Evolutionary conservation across 106 monocot genomes (phyloP).

Genomic region (Platanthera guangdongensis): DNA sequence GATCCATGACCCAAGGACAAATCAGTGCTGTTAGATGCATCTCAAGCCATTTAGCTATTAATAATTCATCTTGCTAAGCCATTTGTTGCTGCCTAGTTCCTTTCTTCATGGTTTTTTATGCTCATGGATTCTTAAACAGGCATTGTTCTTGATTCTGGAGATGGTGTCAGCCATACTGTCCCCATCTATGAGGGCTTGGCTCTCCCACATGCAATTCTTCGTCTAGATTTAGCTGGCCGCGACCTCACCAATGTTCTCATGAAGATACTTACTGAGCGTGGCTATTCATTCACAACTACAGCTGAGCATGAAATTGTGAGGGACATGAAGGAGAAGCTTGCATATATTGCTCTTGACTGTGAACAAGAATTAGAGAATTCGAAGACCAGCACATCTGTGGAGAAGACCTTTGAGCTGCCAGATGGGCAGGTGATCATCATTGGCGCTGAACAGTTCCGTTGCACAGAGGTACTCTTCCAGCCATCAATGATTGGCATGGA

Average conservation of each 20-base stretch:
- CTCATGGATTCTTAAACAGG: too few relatives aligned
- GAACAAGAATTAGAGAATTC: constrained; percentile 6
- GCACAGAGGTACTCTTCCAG: too few relatives aligned
- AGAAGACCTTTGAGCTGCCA: constrained; percentile 10
- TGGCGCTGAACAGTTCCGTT: background rate
- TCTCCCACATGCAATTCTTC: constrained; percentile 4
- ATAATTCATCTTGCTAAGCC: too few relatives aligned
- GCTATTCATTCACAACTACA: too few relatives aligned
- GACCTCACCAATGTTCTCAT: constrained; percentile 7
- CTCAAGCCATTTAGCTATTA: too few relatives aligned
- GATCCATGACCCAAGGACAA: too few relatives aligned
- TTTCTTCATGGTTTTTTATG: too few relatives aligned
- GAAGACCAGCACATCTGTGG: constrained; percentile 7
- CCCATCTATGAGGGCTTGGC: background rate
- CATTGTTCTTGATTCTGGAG: too few relatives aligned
- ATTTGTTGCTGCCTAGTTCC: too few relatives aligned
- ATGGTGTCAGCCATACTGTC: constrained; percentile 18
- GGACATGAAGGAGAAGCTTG: constrained; percentile 8
- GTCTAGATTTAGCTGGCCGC: constrained; percentile 10
- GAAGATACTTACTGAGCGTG: constrained; percentile 2
- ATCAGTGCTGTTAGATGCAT: too few relatives aligned
- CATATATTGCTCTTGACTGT: constrained; percentile 8
- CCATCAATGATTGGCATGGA: too few relatives aligned
- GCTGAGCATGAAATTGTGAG: too few relatives aligned
- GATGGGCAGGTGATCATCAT: constrained; percentile 9